Evolutionary conservation across 306 rosid species (phyloP).

Genomic region (Dryas drummondii): DNA sequence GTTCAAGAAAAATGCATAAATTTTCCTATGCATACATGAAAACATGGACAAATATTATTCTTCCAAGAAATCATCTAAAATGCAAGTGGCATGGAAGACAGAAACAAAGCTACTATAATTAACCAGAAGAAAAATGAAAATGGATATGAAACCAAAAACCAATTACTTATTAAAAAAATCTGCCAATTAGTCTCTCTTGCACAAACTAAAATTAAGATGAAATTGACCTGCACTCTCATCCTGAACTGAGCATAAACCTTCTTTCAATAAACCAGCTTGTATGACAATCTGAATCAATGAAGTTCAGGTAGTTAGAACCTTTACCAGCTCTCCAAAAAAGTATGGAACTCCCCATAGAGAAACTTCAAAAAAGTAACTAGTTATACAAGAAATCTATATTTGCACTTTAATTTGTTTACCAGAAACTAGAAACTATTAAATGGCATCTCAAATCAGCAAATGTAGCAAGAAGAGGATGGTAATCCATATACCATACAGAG

Average conservation of each 20-base stretch:
- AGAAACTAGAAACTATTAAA: background rate
- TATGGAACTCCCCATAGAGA: background rate
- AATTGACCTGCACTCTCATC: conserved; percentile 85
- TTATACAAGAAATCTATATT: background rate
- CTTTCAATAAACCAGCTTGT: conserved; percentile 61
- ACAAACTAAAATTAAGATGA: conserved; percentile 7
- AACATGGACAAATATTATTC: background rate
- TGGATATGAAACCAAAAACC: background rate
- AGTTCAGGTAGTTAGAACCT: conserved; percentile 27
- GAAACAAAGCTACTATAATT: background rate
- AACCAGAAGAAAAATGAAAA: background rate
- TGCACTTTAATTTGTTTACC: background rate
- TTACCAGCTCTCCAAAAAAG: background rate
- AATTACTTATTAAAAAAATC: background rate
- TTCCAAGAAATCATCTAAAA: background rate
- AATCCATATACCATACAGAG: too few relatives aligned
- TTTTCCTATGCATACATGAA: background rate
- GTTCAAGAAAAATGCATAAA: background rate
- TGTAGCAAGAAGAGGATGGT: background rate
- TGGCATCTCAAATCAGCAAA: background rate
- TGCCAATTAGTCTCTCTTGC: background rate
- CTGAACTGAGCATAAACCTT: conserved; percentile 86
- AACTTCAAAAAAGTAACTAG: background rate
- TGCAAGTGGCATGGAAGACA: background rate
- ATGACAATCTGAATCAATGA: conserved; percentile 60